phyloP scores from a whole-genome alignment of 2,329 filamentous ascomycete genomes.

The Scedosporium boydii region DNA sequence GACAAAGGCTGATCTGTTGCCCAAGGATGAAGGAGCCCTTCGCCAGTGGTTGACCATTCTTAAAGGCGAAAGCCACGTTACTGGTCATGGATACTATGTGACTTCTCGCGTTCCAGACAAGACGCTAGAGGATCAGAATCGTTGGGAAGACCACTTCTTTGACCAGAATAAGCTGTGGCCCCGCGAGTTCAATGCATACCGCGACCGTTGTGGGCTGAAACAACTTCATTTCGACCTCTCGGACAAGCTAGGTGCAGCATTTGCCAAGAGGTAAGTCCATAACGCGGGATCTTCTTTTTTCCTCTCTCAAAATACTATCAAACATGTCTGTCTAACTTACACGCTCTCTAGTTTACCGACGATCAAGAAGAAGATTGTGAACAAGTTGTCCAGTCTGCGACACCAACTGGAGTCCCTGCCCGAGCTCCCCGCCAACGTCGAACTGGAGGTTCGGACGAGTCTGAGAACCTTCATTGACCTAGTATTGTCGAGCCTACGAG shows the following conservation, averaged over 20 bases:
- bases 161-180: conserved; percentile 35
- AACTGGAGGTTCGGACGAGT: conserved; percentile 53
- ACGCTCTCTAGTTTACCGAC: conserved; percentile 32
- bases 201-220: conserved; percentile 42
- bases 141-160: conserved; percentile 45
- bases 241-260: conserved; percentile 41
- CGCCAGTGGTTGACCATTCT: conserved; percentile 57
- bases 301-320: too few species aligned
- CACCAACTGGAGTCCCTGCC: conserved; percentile 49
- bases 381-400: conserved; percentile 41
- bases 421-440: conserved; percentile 58
- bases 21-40: conserved; percentile 35
- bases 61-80: conserved; percentile 45
- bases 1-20: conserved; percentile 73
- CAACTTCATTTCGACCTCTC: conserved; percentile 43
- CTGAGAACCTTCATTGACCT: conserved; percentile 46
- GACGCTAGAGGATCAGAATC: conserved; percentile 39
- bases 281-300: neutral
- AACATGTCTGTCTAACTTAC: neutral
- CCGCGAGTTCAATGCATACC: conserved; percentile 33
- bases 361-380: conserved; percentile 42
- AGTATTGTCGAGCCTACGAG: conserved; percentile 44
- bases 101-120: conserved; percentile 57
- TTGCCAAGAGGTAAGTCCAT: conserved; percentile 34
- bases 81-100: conserved; percentile 71